phyloP scores from a whole-genome alignment of 73 alveolate species.

The Durusdinium trenchii region DNA sequence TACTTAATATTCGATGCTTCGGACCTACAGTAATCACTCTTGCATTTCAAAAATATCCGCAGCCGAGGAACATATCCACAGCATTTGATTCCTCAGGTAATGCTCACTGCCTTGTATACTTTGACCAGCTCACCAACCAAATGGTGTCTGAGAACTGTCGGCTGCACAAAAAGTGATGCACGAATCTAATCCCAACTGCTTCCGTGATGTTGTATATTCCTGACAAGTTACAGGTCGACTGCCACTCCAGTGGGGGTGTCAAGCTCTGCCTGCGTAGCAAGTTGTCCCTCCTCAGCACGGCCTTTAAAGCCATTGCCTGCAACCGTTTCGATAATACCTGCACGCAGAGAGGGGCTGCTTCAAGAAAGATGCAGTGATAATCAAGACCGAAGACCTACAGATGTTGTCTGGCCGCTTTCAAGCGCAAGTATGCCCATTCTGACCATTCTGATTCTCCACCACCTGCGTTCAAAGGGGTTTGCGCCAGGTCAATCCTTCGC shows the following conservation, averaged over 20 bases:
- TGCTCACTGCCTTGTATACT: neutral
- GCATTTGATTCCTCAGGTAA: conserved; percentile 59
- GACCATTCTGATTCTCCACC: no score
- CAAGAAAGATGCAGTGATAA: no score
- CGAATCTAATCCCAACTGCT: neutral
- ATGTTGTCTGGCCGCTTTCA: no score
- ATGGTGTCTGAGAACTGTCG: neutral
- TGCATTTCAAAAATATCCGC: no score
- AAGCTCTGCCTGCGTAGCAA: conserved; percentile 62
- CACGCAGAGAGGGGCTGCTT: neutral
- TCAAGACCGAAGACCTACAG: no score
- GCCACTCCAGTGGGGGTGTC: conserved; percentile 64
- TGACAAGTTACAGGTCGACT: conserved; percentile 32
- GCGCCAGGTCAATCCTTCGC: conserved; percentile 58
- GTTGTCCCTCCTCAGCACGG: conserved; percentile 64
- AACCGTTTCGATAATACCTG: conserved; percentile 62
- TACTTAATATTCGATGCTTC: no score
- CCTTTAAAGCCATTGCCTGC: conserved; percentile 60
- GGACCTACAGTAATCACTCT: no score
- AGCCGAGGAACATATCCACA: conserved; percentile 67
- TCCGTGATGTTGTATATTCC: neutral
- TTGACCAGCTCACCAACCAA: neutral
- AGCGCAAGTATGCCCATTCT: no score
- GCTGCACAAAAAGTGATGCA: neutral
- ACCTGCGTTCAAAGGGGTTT: conserved; percentile 70